Evolutionary conservation across 2,329 filamentous ascomycete species (phyloP).

Genomic region (Aureobasidium sp.): DNA sequence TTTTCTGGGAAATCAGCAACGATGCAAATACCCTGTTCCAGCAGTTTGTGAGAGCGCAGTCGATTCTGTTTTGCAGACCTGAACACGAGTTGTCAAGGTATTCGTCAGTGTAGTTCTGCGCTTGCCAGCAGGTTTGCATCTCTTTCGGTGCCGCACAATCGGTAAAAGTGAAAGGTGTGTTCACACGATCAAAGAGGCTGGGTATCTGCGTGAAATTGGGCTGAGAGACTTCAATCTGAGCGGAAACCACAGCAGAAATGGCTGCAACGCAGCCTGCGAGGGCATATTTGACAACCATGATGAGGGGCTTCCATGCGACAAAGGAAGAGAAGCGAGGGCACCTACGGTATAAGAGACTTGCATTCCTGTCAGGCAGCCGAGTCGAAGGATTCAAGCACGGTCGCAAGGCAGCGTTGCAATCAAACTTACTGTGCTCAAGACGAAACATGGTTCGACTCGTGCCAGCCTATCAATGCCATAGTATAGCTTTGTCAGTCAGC

Average conservation of each 20-base stretch:
- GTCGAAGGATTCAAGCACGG: conserved; percentile 2
- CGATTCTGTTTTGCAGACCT: not conserved
- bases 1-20: no score
- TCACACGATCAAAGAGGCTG: not conserved
- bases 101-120: not conserved
- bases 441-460: not conserved
- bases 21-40: conserved; percentile 1
- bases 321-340: not conserved
- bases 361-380: not conserved
- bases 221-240: not conserved
- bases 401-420: not conserved
- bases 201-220: not conserved
- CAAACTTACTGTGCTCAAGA: not conserved
- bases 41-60: conserved; percentile 1
- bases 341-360: not conserved
- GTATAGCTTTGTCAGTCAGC: not conserved
- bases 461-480: not conserved
- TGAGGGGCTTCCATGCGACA: not conserved
- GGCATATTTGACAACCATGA: not conserved
- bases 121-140: conserved; percentile 1
- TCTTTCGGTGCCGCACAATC: not conserved
- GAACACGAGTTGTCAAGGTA: not conserved
- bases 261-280: not conserved
- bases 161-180: not conserved
- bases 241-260: not conserved